Percentiles rank a stretch among this genome's conserved stretches.
Evolutionary conservation across 495 filamentous ascomycete species (phyloP).

Genomic region (Aspergillus affinis): DNA sequence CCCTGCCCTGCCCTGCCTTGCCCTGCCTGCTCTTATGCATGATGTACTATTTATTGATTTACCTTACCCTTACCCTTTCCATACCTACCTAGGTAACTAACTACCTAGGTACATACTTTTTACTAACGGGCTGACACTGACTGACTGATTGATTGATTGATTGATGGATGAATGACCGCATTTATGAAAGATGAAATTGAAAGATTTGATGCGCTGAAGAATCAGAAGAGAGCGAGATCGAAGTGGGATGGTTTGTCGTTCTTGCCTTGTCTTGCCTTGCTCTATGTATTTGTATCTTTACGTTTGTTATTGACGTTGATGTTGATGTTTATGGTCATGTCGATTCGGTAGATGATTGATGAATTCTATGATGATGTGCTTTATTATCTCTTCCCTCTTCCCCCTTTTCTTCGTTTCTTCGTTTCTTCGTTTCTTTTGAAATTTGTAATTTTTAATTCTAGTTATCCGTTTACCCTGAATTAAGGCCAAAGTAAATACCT

Average conservation of each 20-base stretch:
- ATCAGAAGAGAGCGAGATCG: neutral
- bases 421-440: too few species aligned
- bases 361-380: slow-evolving; percentile 14
- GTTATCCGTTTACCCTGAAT: too few species aligned
- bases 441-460: too few species aligned
- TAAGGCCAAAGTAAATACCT: too few species aligned
- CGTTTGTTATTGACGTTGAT: neutral
- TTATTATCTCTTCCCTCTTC: neutral
- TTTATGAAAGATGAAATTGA: neutral
- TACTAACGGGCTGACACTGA: neutral
- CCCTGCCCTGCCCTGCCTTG: too few species aligned
- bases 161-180: slow-evolving; percentile 12
- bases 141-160: slow-evolving; percentile 1
- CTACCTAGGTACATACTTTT: too few species aligned
- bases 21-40: neutral
- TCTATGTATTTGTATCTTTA: slow-evolving; percentile 6
- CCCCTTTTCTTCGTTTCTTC: too few species aligned
- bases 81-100: too few species aligned
- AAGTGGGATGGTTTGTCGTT: neutral
- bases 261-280: neutral
- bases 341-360: slow-evolving; percentile 16
- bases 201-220: too few species aligned
- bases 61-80: neutral
- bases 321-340: too few species aligned
- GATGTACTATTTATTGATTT: neutral